phyloP scores from a whole-genome alignment of 2,329 filamentous ascomycete species.

The Trichoderma lentiforme region DNA sequence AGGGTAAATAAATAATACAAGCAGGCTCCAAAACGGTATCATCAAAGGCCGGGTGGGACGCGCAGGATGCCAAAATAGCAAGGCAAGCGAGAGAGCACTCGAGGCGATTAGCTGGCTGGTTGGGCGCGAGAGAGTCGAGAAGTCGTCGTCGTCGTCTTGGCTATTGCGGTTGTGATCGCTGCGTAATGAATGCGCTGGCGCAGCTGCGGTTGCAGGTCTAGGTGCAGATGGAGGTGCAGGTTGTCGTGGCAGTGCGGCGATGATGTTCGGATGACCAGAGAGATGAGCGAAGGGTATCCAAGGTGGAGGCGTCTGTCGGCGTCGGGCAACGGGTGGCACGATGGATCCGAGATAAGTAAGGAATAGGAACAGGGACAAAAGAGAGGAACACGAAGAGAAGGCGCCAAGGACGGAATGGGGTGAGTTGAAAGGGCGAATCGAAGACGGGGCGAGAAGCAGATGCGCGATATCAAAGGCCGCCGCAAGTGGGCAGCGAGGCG shows the following conservation, averaged over 20 bases:
- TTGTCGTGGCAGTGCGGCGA: constrained; percentile 13
- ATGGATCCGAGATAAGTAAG: not conserved
- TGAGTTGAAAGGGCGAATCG: constrained; percentile 9
- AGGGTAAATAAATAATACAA: constrained; percentile 10
- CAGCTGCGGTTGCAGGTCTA: not conserved
- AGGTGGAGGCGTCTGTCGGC: not conserved
- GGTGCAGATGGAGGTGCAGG: not conserved
- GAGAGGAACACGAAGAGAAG: not conserved
- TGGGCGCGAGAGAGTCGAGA: not conserved
- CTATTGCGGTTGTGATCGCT: not conserved
- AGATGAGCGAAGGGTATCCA: not conserved
- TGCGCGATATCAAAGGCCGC: constrained; percentile 10
- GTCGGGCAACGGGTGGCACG: constrained; percentile 2
- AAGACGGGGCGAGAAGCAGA: constrained; percentile 6
- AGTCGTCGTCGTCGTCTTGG: not conserved
- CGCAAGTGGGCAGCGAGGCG: not conserved
- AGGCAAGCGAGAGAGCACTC: not conserved
- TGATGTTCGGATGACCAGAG: constrained; percentile 1
- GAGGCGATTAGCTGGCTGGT: not conserved
- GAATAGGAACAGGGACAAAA: not conserved
- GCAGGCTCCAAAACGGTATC: not conserved
- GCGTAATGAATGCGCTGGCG: constrained; percentile 3
- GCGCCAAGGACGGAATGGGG: constrained; percentile 9
- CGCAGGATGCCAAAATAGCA: not conserved
- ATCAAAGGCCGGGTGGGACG: constrained; percentile 4